Base-by-base conservation (phyloP, 2,329 filamentous ascomycete genomes). In the Cladorrhinum sp. region DNA sequence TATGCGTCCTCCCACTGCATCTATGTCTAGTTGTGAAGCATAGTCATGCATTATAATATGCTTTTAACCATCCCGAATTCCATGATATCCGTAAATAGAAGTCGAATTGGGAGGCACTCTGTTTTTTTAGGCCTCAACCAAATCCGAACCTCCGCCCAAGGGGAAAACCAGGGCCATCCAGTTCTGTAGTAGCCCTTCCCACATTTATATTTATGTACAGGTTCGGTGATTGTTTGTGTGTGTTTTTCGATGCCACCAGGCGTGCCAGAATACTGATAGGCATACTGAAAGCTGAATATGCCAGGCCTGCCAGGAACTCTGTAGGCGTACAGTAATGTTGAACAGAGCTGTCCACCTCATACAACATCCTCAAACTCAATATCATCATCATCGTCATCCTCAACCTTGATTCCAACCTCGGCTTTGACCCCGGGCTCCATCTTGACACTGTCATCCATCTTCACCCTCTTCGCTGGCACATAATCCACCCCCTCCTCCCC, bases 401-500 rank as follows among this genome's bases (percentile, higher is more conserved):
- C 83, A 71, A 86, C 86, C 66, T 85, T 83, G 63, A 86, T 71
- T 24, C 80, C 82, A 12, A 80, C 79, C n/a, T 67, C 66, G 16
- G 59, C 67, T 8, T 66, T 62, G 8, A 60, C 18, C 18, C 42
- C 66, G 24, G 62, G 56, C 7, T 55, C 62, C 3, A 64, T 21
- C 58, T 60, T 64, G 77, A 73, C 63, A 42, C 51, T 55, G 14
- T 77, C 73, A 57, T 87, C 86, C 18, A 88, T 71, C 72, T 86
- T 87, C 50, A 85, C 79, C 64, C 83, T 83, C 76, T 91, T 91
- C 9, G 79, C 74, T 12, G 81, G 77, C 42, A 77, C 73, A 21
- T 77, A 77, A n/a, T n/a, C n/a, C n/a, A n/a, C n/a, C 60, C 82
- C 82, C 1, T 77, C 77, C 3, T 77, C 74, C n/a, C 71, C 67